These are phyloP conservation scores for Aphanomyces euteiches DNA, from an alignment of 352 stramenopile genomes.

Conservation along the genomic window DNA sequence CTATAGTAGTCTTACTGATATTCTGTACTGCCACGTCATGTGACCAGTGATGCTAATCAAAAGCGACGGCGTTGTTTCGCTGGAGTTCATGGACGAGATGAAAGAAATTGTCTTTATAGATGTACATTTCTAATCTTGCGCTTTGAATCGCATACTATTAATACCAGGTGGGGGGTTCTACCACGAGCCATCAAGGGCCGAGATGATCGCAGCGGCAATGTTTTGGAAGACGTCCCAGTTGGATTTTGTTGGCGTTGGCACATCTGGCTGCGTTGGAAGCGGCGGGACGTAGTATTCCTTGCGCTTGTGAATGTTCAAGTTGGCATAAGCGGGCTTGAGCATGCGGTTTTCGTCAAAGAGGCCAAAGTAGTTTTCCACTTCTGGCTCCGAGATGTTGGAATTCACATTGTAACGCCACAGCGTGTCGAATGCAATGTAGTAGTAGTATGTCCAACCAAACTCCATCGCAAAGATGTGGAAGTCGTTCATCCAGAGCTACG, in stretches of 20 bases:
- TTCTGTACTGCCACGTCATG: no score
- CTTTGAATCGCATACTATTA: no score
- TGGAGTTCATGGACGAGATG: no score
- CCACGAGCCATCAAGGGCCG: neutral
- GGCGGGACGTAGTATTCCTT: neutral
- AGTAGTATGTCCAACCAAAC: constrained; percentile 58
- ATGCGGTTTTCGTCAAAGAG: constrained; percentile 47
- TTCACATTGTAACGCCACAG: constrained; percentile 51
- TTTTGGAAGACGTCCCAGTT: constrained; percentile 5
- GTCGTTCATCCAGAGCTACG: constrained; percentile 50
- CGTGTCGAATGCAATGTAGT: constrained; percentile 62
- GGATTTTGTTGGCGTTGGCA: constrained; percentile 5
- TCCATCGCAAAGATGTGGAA: constrained; percentile 52
- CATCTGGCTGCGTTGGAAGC: neutral
- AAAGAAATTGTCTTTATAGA: no score
- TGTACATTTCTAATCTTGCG: no score
- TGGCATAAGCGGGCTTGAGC: constrained; percentile 58
- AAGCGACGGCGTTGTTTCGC: no score
- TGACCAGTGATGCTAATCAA: no score
- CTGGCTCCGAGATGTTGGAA: constrained; percentile 36
- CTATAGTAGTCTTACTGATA: no score
- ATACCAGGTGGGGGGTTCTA: neutral
- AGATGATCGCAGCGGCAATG: neutral
- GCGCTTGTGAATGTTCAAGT: constrained; percentile 31
- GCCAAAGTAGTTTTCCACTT: constrained; percentile 66